Evolutionary conservation across 768 basidiomycete genomes (phyloP), one percentile per base, ranked within the genome.

Genomic region (Chalciporus sphaerocephalus): DNA sequence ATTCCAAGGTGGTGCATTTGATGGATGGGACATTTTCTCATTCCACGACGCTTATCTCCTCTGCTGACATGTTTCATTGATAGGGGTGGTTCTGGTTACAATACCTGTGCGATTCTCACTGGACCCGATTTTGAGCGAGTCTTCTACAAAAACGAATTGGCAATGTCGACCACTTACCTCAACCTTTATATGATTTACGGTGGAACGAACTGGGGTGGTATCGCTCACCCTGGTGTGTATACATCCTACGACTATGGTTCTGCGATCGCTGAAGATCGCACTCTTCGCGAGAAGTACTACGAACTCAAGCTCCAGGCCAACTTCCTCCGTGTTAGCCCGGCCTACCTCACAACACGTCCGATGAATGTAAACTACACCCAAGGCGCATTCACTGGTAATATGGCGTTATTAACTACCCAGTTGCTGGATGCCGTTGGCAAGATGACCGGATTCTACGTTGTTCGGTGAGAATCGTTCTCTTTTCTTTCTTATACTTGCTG

Each of bases 191-290:
- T 83, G 82, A 57, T 76, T 8, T 79, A 74, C 55, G 81, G 81
- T 3, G 81, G 81, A 22, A 83, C 81, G 1, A 81, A 83, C 40
- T 81, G 79, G 79, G 81, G 80, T 6, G 60, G 60, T 33, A 79
- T 78, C 1, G 62, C 76, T 1, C 72, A 76, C 52, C 80, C 80
- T 4, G 78, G 78, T 1, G 74, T 74, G 42, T 80, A 80, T 52
- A 73, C 75, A 1, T 80, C 79, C 10, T 84, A 83, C 53, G 82
- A 83, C 52, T 83, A 83, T 47, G 76, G 75, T 6, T 63, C 73
- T 4, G 73, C 74, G 4, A 75, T 78, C 35, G 70, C 74, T 8
- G 76, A 77, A 61, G 75, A 76, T 44, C 65, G 76, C 28, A 73
- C 74, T 2, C 65, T 78, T 18, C 69, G 76, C 20, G 76, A 78